These are phyloP conservation scores for Quercus rubra DNA, from an alignment of 306 rosid genomes.

Conservation along the genomic window DNA sequence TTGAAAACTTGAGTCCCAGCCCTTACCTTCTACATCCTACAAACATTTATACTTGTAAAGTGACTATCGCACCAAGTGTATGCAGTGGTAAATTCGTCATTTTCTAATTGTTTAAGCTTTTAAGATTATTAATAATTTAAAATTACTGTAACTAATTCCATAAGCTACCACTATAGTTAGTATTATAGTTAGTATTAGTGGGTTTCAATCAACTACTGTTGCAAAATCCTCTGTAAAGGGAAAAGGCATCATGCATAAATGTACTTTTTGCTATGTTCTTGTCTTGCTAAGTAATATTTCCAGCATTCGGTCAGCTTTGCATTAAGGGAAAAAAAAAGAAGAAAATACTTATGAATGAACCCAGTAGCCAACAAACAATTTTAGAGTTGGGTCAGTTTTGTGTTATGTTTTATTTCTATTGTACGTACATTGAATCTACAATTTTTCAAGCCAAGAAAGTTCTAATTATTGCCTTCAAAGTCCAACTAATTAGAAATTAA, in stretches of 20 bases:
- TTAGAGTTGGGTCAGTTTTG: constrained; percentile 7
- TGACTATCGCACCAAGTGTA: rapidly evolving
- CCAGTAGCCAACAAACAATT: background rate
- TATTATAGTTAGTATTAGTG: too few species aligned
- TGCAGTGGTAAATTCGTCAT: too few species aligned
- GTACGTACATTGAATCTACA: background rate
- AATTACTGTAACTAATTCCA: too few species aligned
- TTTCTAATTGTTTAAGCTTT: too few species aligned
- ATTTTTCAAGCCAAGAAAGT: constrained; percentile 7
- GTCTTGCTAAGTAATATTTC: background rate
- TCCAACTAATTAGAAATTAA: background rate
- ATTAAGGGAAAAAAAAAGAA: too few species aligned
- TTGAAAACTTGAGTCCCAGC: rapidly evolving
- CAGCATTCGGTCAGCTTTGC: background rate
- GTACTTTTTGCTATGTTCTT: background rate
- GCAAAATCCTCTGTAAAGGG: background rate
- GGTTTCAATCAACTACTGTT: too few species aligned
- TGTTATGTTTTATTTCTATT: background rate
- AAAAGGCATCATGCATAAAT: background rate
- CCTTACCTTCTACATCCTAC: rapidly evolving
- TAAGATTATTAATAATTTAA: too few species aligned
- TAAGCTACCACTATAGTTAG: too few species aligned
- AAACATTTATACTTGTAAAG: too few species aligned
- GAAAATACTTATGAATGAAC: background rate
- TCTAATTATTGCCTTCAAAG: background rate